These are phyloP conservation scores for Curvularia sp. DNA, from an alignment of 2,329 filamentous ascomycete species.

Conservation along the genomic window DNA sequence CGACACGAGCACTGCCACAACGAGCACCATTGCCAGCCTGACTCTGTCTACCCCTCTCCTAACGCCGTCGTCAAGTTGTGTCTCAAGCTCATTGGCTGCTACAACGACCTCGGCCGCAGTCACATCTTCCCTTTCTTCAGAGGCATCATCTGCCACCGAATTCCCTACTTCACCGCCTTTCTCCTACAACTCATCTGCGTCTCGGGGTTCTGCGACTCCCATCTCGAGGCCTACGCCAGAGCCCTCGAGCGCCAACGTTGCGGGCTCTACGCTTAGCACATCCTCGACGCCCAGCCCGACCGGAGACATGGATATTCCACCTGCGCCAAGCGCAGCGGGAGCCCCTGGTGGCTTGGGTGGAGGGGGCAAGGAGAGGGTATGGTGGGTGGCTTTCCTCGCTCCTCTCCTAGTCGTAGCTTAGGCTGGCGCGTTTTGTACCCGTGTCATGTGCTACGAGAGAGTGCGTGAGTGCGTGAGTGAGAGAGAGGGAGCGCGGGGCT, in stretches of 20 bases:
- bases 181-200: slow-evolving; percentile 15
- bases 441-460: background rate
- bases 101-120: slow-evolving; percentile 2
- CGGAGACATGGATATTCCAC: slow-evolving; percentile 30
- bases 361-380: slow-evolving; percentile 36
- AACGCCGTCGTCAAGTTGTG: background rate
- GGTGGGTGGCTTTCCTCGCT: slow-evolving; percentile 43
- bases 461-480: too few relatives aligned
- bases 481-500: background rate
- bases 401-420: slow-evolving; percentile 21
- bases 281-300: slow-evolving; percentile 22
- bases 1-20: background rate
- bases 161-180: slow-evolving; percentile 12
- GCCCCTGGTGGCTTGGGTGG: slow-evolving; percentile 13
- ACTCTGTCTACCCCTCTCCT: background rate
- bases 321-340: slow-evolving; percentile 37
- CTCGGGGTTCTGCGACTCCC: slow-evolving; percentile 12
- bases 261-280: slow-evolving; percentile 25
- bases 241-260: slow-evolving; percentile 12
- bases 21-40: background rate
- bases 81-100: background rate
- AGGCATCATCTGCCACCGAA: background rate
- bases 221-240: slow-evolving; percentile 12
- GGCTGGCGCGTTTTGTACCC: background rate
- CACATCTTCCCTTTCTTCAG: slow-evolving; percentile 2